A percentile compares a stretch with the other conserved stretches of the same genome.
Evolutionary conservation across 768 basidiomycete species (phyloP).

Genomic region (Lentinula lateritia): DNA sequence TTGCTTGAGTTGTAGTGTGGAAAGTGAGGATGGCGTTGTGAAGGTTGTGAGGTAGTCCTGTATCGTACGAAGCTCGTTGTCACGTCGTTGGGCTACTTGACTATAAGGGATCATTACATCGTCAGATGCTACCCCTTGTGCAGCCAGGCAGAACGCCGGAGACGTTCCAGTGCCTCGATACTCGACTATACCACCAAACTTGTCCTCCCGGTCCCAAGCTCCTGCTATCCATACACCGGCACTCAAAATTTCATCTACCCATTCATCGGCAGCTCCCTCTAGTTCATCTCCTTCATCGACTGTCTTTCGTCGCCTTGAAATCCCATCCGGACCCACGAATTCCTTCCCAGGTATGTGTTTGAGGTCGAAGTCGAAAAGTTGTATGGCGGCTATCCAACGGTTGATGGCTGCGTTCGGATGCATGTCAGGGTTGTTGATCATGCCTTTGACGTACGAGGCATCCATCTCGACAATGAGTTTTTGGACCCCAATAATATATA

Average conservation of each 20-base stretch:
- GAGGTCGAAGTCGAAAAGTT: constrained; percentile 21
- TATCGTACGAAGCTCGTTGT: background rate
- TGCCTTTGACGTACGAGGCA: too few species aligned
- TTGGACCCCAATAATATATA: background rate
- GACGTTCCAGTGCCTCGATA: background rate
- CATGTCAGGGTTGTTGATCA: background rate
- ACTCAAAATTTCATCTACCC: background rate
- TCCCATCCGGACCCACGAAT: too few species aligned
- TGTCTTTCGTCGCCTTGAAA: too few species aligned
- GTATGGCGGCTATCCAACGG: background rate
- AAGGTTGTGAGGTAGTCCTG: background rate
- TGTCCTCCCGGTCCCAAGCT: background rate
- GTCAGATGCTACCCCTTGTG: background rate
- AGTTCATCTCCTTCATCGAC: too few species aligned
- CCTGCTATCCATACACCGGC: background rate
- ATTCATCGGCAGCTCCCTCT: background rate
- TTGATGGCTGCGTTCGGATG: background rate
- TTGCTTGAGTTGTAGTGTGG: too few species aligned
- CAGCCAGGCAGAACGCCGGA: background rate
- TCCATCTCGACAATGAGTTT: background rate
- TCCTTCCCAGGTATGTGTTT: constrained; percentile 24
- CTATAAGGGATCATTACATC: background rate
- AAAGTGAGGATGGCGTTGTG: background rate
- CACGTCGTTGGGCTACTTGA: background rate
- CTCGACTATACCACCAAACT: background rate